These are phyloP conservation scores for Aspergillus incahuasiensis DNA, from an alignment of 495 filamentous ascomycete genomes.

Conservation along the genomic window DNA sequence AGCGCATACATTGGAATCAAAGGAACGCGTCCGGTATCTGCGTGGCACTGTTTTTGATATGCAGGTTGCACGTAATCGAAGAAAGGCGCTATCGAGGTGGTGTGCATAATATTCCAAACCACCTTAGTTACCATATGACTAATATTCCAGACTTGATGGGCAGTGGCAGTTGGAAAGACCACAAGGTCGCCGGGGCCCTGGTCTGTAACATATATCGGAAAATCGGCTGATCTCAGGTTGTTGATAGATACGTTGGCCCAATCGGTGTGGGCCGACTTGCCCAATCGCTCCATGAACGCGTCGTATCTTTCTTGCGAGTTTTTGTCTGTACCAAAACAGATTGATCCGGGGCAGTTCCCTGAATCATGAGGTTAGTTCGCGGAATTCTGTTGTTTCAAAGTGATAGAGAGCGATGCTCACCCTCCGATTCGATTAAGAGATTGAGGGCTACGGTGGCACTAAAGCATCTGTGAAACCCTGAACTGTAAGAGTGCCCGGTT, in stretches of 20 bases:
- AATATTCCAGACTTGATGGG: slow-evolving; percentile 24
- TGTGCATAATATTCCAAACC: slow-evolving; percentile 24
- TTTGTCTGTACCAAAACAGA: slow-evolving; percentile 23
- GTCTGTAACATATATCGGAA: slow-evolving; percentile 21
- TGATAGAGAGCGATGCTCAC: not conserved
- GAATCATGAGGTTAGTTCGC: not conserved
- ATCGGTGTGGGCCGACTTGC: slow-evolving; percentile 21
- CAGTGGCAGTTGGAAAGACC: slow-evolving; percentile 20
- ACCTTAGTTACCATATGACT: slow-evolving; percentile 20
- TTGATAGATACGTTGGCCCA: slow-evolving; percentile 18
- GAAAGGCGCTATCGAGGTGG: slow-evolving; percentile 14
- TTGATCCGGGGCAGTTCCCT: slow-evolving; percentile 13
- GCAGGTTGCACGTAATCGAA: slow-evolving; percentile 21
- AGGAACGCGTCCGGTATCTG: slow-evolving; percentile 20
- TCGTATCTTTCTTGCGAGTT: slow-evolving; percentile 17
- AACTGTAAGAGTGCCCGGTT: slow-evolving; percentile 4
- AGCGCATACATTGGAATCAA: slow-evolving; percentile 17
- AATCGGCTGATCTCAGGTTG: slow-evolving; percentile 14
- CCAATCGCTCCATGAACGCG: slow-evolving; percentile 18
- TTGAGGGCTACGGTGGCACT: slow-evolving; percentile 22
- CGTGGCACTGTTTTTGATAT: slow-evolving; percentile 19
- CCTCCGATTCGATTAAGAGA: slow-evolving; percentile 19
- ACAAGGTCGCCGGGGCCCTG: slow-evolving; percentile 23
- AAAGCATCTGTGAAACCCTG: slow-evolving; percentile 24
- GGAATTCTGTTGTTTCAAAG: not conserved